Percentiles rank a stretch among this genome's conserved stretches.
Evolutionary conservation across 805 yeast species (phyloP).

Genomic region (Komagataella populi): DNA sequence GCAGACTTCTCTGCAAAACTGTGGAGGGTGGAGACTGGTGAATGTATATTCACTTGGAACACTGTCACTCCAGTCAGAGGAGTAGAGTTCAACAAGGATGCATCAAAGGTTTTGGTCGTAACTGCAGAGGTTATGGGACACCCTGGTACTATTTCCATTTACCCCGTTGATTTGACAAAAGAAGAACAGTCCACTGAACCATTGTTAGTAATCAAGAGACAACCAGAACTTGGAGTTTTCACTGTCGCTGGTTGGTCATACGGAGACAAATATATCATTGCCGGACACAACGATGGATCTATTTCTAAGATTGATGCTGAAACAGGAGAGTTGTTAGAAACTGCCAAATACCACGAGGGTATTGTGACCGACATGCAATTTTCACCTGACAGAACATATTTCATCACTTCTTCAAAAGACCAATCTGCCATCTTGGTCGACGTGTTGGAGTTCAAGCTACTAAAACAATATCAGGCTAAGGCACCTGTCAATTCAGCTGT

Average conservation of each 20-base stretch:
- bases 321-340: slow-evolving; percentile 56
- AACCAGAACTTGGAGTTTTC: slow-evolving; percentile 46
- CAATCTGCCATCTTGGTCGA: slow-evolving; percentile 69
- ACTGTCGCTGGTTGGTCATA: slow-evolving; percentile 84
- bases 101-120: slow-evolving; percentile 54
- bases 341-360: slow-evolving; percentile 59
- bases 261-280: slow-evolving; percentile 58
- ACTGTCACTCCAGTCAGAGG: slow-evolving; percentile 81
- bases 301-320: slow-evolving; percentile 67
- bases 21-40: slow-evolving; percentile 77
- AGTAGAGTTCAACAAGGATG: slow-evolving; percentile 74
- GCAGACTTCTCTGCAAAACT: slow-evolving; percentile 80
- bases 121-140: slow-evolving; percentile 90
- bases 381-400: slow-evolving; percentile 75
- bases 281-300: slow-evolving; percentile 81
- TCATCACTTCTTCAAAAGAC: slow-evolving; percentile 88
- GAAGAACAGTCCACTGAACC: slow-evolving; percentile 40
- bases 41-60: slow-evolving; percentile 57
- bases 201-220: slow-evolving; percentile 39
- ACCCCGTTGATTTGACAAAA: slow-evolving; percentile 36
- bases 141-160: slow-evolving; percentile 63
- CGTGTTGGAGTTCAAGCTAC: slow-evolving; percentile 55
- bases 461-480: slow-evolving; percentile 73
- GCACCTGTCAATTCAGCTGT: slow-evolving; percentile 94
- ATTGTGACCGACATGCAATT: slow-evolving; percentile 84